Conservation (phyloP, 1,139 yeast genomes). For the Suhomyces taliae region DNA sequence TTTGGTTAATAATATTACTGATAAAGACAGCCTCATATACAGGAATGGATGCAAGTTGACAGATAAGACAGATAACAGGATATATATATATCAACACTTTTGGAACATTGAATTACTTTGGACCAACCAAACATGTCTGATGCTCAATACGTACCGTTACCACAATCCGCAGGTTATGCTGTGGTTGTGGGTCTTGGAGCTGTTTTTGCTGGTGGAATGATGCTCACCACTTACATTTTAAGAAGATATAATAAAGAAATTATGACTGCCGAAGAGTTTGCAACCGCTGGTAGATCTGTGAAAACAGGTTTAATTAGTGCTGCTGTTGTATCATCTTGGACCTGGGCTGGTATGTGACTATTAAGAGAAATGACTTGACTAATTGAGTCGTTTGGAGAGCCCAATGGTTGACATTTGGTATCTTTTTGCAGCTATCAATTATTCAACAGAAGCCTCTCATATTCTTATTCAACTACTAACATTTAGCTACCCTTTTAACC, state of each 20-base stretch:
- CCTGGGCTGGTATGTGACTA: constrained; percentile 64
- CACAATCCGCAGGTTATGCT: constrained; percentile 90
- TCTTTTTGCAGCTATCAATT: neutral
- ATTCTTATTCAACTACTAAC: constrained; percentile 3
- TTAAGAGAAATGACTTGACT: neutral
- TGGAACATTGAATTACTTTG: neutral
- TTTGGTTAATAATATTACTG: neutral
- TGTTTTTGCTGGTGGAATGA: constrained; percentile 78
- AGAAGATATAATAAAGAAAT: constrained; percentile 77
- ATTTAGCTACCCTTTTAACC: constrained; percentile 60
- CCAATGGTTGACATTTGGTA: neutral
- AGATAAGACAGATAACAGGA: neutral
- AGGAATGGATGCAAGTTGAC: neutral
- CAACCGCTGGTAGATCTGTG: constrained; percentile 85
- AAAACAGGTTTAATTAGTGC: constrained; percentile 79
- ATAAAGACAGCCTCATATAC: neutral
- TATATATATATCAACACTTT: too few species aligned
- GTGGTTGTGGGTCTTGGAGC: constrained; percentile 87
- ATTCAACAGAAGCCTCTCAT: neutral
- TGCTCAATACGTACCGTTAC: constrained; percentile 33
- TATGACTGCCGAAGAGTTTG: constrained; percentile 85
- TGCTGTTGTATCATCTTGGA: constrained; percentile 91
- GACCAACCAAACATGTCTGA: constrained; percentile 2
- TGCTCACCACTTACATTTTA: constrained; percentile 65
- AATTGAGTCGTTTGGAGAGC: too few species aligned